phyloP scores from a whole-genome alignment of 2,329 filamentous ascomycete genomes.

The Pseudohalonectria lignicola region DNA sequence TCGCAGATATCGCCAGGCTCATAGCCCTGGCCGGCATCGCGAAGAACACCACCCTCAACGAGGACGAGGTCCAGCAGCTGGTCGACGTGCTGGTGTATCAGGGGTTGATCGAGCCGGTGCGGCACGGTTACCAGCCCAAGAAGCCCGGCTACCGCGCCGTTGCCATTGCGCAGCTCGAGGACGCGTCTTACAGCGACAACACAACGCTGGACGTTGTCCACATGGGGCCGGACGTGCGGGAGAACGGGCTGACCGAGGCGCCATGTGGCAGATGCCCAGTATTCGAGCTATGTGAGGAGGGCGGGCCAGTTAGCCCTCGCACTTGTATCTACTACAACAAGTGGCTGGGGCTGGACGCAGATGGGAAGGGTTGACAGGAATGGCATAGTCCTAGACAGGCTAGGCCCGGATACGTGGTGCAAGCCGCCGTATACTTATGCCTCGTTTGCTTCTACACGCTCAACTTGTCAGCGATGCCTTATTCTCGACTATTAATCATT shows the following conservation, averaged over 20 bases:
- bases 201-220: conserved; percentile 13
- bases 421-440: too few relatives aligned
- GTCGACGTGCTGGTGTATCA: conserved; percentile 86
- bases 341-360: conserved; percentile 53
- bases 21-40: conserved; percentile 61
- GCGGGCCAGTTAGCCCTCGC: conserved; percentile 78
- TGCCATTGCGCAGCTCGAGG: conserved; percentile 31
- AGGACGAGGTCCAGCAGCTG: conserved; percentile 73
- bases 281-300: conserved; percentile 83
- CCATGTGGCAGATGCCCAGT: conserved; percentile 90
- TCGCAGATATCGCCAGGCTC: conserved; percentile 63
- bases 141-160: conserved; percentile 39
- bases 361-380: too few relatives aligned
- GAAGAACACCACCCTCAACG: conserved; percentile 57
- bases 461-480: too few relatives aligned
- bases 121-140: conserved; percentile 33
- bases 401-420: too few relatives aligned
- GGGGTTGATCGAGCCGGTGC: conserved; percentile 58
- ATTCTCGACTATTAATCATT: too few relatives aligned
- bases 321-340: conserved; percentile 86
- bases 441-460: too few relatives aligned
- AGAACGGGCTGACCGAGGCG: conserved; percentile 74
- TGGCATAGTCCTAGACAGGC: too few relatives aligned
- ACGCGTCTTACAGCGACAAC: conserved; percentile 20
- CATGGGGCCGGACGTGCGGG: conserved; percentile 26